These are phyloP conservation scores for Amanita polypyramis DNA, from an alignment of 768 basidiomycete species.

Conservation along the genomic window DNA sequence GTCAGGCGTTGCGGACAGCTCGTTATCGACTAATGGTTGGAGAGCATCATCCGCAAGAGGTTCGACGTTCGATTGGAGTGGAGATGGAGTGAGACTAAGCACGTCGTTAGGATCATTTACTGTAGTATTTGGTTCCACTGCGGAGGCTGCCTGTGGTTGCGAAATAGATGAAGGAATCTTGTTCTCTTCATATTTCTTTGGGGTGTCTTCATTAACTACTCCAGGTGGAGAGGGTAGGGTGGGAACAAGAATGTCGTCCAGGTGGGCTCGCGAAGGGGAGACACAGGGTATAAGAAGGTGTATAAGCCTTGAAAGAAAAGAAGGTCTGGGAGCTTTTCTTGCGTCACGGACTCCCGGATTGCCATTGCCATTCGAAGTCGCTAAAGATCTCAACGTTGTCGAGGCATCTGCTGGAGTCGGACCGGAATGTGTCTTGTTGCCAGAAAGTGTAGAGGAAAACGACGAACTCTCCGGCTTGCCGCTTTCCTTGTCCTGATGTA, in stretches of 20 bases:
- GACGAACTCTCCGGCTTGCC: conserved; percentile 19
- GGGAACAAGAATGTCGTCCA: conserved; percentile 28
- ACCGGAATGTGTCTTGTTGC: conserved; percentile 10
- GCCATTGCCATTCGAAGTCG: conserved; percentile 13
- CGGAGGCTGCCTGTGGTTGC: background rate
- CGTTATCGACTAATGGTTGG: conserved; percentile 27
- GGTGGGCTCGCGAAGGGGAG: conserved; percentile 37
- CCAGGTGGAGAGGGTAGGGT: conserved; percentile 12
- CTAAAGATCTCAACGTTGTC: conserved; percentile 12
- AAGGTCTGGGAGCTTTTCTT: conserved; percentile 26
- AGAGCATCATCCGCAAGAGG: conserved; percentile 21
- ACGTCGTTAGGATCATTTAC: background rate
- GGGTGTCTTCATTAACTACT: conserved; percentile 2
- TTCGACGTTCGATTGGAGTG: background rate
- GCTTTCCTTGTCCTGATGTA: conserved; percentile 4
- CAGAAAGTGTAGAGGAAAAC: conserved; percentile 14
- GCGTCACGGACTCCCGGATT: conserved; percentile 11
- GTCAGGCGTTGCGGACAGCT: conserved; percentile 48
- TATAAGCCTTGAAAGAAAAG: conserved; percentile 50
- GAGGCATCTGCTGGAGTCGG: conserved; percentile 9
- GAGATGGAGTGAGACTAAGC: background rate
- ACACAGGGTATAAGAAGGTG: conserved; percentile 59
- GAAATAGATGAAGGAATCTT: background rate
- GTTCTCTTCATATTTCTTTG: conserved; percentile 10
- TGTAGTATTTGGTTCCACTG: background rate